Evolutionary conservation across 345 rosid genomes (phyloP).

Genomic region (Durio zibethinus): DNA sequence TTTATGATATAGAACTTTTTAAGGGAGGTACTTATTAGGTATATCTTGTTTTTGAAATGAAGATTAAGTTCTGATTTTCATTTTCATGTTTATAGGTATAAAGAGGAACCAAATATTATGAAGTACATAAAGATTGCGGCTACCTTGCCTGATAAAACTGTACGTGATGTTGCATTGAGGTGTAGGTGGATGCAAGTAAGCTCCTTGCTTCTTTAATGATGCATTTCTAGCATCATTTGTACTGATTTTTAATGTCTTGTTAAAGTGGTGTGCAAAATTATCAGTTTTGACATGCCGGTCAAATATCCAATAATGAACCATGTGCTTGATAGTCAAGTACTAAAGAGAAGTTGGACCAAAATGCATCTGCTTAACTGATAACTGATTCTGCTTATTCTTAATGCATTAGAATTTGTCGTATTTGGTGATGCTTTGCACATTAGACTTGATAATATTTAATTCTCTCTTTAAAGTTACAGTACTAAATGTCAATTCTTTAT

Average conservation of each 20-base stretch:
- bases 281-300: not conserved
- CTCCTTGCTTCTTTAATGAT: constrained; percentile 25
- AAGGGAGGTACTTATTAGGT: not conserved
- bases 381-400: not conserved
- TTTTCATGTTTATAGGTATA: constrained; percentile 42
- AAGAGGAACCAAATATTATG: constrained; percentile 72
- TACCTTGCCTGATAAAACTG: constrained; percentile 71
- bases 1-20: not conserved
- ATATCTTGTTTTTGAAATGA: constrained; percentile 4
- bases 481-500: not conserved
- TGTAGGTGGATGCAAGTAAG: constrained; percentile 94
- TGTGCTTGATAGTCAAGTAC: not conserved
- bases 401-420: not conserved
- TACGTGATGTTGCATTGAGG: constrained; percentile 95
- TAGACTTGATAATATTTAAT: not conserved
- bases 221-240: not conserved
- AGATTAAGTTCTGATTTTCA: not conserved
- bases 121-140: constrained; percentile 86
- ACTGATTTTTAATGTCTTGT: not conserved
- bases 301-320: not conserved
- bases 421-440: not conserved
- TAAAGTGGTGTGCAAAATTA: not conserved
- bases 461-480: not conserved
- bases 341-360: not conserved
- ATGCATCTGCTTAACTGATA: not conserved